Base-by-base conservation (phyloP, 768 basidiomycete genomes). In the Polyporus arcularius region DNA sequence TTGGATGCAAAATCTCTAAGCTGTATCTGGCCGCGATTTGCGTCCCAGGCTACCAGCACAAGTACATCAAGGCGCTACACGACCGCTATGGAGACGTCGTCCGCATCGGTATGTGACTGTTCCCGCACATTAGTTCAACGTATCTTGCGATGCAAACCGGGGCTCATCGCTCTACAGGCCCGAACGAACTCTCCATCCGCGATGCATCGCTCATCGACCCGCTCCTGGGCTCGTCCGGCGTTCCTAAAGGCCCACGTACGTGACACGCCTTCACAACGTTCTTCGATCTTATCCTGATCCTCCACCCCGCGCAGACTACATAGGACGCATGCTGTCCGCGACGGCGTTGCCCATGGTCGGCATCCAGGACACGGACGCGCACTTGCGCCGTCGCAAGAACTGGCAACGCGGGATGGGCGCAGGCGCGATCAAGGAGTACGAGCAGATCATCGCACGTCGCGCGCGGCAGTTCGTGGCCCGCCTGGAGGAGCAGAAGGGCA, bases 401-500 rank as follows among this genome's bases (percentile, higher is more conserved):
- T 85, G 82, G 83, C 78, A 78, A 14, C 72, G 80, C 21, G 83
- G 76, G 0, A 77, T 84, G 68, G 81, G 70, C 55, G 74, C 75
- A 16, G 62, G 71, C 8, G 76, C 82, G 1, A 65, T 85, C 32
- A 79, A 78, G 65, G 79, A 76, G 9, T 84, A 83, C 57, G 76
- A 82, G 58, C 63, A 66, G 0, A 68, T 79, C 6, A 66, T 83
- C 31, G 70, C 70, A 1, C 67, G 66, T 11, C 69, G 81, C 16
- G 74, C 73, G 2, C 57, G 63, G 4, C 78, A 83, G 59, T 72
- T 84, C 2, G 72, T 79, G 7, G 77, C 79, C n/a, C 56, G 62
- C 10, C 62, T 82, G 59, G 67, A n/a, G 58, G 73, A 60, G 49
- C 67, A 47, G 68, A 57, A 49, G 47, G 62, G 14, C 48, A 50